Percentiles rank a stretch among this genome's conserved stretches.
phyloP scores from a whole-genome alignment of 208 protist genomes.

The Perkinsela sp. region DNA sequence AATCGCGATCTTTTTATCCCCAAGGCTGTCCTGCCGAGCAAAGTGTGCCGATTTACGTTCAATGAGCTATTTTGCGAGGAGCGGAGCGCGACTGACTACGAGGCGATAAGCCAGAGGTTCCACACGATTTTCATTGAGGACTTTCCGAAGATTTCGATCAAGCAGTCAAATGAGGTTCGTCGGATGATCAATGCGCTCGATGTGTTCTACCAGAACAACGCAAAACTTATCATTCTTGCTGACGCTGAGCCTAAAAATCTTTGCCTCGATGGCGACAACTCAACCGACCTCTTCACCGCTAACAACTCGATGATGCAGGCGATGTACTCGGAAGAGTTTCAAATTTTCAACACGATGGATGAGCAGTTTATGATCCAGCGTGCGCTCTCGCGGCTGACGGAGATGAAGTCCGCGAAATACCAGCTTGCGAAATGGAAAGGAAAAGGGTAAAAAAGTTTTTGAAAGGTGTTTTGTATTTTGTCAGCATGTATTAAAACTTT shows the following conservation, averaged over 20 bases:
- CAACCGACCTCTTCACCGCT: neutral
- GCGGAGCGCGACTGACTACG: slow-evolving; percentile 44
- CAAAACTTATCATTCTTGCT: slow-evolving; percentile 38
- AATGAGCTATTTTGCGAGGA: slow-evolving; percentile 27
- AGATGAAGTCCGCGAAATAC: slow-evolving; percentile 61
- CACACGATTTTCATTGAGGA: slow-evolving; percentile 57
- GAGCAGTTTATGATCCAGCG: slow-evolving; percentile 50
- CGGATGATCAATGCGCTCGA: slow-evolving; percentile 63
- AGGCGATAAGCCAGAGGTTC: slow-evolving; percentile 43
- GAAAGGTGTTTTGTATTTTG: no score
- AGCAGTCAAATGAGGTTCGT: slow-evolving; percentile 37
- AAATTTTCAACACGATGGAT: slow-evolving; percentile 32
- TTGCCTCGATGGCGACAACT: slow-evolving; percentile 11
- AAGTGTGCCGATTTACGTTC: slow-evolving; percentile 49
- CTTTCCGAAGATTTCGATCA: slow-evolving; percentile 32
- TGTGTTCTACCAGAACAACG: slow-evolving; percentile 43
- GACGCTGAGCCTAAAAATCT: slow-evolving; percentile 18
- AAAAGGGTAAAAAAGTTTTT: no score
- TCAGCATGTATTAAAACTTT: no score
- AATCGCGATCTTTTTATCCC: slow-evolving; percentile 34
- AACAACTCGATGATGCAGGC: slow-evolving; percentile 12
- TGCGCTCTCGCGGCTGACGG: slow-evolving; percentile 38
- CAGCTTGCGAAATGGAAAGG: slow-evolving; percentile 6
- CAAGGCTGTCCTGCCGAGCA: slow-evolving; percentile 12
- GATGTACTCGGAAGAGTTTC: slow-evolving; percentile 32